These are phyloP conservation scores for Boletus sp. DNA, from an alignment of 768 basidiomycete genomes.

Conservation along the genomic window DNA sequence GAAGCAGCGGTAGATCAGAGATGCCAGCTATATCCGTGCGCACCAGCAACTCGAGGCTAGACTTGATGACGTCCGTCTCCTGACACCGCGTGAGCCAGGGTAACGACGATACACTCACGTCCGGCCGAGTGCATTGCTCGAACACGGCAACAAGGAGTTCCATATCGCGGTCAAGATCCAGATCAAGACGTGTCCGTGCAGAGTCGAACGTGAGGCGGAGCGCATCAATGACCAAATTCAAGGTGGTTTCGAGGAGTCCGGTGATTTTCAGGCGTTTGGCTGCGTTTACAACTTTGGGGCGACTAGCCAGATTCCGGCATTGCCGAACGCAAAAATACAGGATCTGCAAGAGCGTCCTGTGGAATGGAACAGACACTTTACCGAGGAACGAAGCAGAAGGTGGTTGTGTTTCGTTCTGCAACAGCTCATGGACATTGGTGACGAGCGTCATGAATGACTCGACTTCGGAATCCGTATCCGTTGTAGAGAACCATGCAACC, in stretches of 20 bases:
- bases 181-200: constrained; percentile 52
- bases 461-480: constrained; percentile 52
- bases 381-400: constrained; percentile 73
- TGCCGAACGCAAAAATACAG: constrained; percentile 74
- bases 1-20: constrained; percentile 60
- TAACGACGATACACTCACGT: constrained; percentile 64
- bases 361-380: constrained; percentile 62
- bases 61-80: constrained; percentile 73
- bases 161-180: constrained; percentile 77
- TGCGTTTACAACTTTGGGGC: constrained; percentile 51
- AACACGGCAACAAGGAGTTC: constrained; percentile 80
- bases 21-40: constrained; percentile 67
- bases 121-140: constrained; percentile 68
- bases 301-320: constrained; percentile 46
- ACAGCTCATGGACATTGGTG: constrained; percentile 56
- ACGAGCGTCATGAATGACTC: constrained; percentile 60
- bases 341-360: constrained; percentile 75
- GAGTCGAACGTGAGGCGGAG: constrained; percentile 62
- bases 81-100: constrained; percentile 80
- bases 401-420: constrained; percentile 71
- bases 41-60: constrained; percentile 70
- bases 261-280: constrained; percentile 61
- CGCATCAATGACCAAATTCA: constrained; percentile 66
- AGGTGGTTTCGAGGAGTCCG: constrained; percentile 56
- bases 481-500: constrained; percentile 67